Evolutionary conservation across 257 asterid genomes (phyloP), one percentile per base, ranked within the genome.

Genomic region (Perilla frutescens): DNA sequence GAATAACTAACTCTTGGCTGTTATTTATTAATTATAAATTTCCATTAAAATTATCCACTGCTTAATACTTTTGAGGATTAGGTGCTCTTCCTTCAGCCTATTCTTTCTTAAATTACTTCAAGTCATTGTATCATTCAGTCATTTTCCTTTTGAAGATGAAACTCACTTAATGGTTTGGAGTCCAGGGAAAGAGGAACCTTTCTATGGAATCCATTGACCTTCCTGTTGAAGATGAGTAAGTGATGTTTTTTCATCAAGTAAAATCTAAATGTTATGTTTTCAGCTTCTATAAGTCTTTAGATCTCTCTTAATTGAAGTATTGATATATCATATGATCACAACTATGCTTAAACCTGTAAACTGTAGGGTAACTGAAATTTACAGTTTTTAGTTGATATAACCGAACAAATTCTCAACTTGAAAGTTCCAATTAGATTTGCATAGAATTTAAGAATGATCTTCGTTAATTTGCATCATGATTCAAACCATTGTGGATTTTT

Each of bases 151-250:
- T 51, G 70, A 45, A 41, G 67, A 51, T 73, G 15, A 37, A 48
- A 65, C 68, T 66, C 56, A 61, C 69, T 39, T 73, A 26, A 40
- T 76, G 44, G 54, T 9, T 84, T 74, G 76, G 78, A 48, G 34
- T 80, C 66, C 82, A 92, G 98, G 99, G 79, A 81, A 90, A 81
- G 91, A 95, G 89, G 91, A 89, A 92, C 80, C 94, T 85, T 39
- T 88, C 97, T 11, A 87, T 81, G 93, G 99, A 95, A 66, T 89
- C 98, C 65, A 84, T 87, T 60, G 96, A 87, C 62, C 76, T 83
- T 77, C 80, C 86, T 44, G 39, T 36, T 65, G 96, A 87, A 10
- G 96, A 90, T 5, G 96, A 87, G 99, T 95, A 87, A 92, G 99
- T 90, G 76, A 81, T 74, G 65, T 58, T 61, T 78, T 68, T 45